Percentiles rank a stretch among this genome's conserved stretches.
phyloP scores from a whole-genome alignment of 2,329 filamentous ascomycete species.

The Fusarium dimerum region DNA sequence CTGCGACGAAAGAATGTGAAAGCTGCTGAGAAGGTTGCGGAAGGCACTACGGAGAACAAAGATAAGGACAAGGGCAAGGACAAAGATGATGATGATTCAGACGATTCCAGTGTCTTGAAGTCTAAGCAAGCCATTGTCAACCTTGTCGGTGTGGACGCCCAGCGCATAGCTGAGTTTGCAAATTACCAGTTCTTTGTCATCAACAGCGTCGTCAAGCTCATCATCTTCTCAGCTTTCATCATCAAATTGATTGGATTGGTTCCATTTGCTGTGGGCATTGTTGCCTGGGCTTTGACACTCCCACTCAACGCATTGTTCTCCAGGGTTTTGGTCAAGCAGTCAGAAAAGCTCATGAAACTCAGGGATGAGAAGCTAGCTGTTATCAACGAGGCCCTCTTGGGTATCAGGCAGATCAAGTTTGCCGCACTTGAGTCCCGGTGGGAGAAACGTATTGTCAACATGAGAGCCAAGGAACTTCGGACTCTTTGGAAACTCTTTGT shows the following conservation, averaged over 20 bases:
- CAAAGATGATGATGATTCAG: constrained; percentile 48
- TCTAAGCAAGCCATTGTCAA: constrained; percentile 74
- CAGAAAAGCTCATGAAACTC: constrained; percentile 73
- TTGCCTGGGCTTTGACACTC: constrained; percentile 62
- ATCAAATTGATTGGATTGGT: constrained; percentile 72
- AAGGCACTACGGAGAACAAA: constrained; percentile 32
- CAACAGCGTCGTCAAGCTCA: constrained; percentile 61
- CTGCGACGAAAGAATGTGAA: constrained; percentile 78
- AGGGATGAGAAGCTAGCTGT: constrained; percentile 75
- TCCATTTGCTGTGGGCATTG: constrained; percentile 64
- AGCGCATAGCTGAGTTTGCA: constrained; percentile 69
- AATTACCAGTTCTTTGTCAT: constrained; percentile 66
- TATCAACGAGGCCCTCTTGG: constrained; percentile 74
- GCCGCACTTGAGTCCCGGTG: constrained; percentile 74
- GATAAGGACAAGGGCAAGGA: constrained; percentile 48
- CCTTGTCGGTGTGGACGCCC: constrained; percentile 74
- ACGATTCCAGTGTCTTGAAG: constrained; percentile 35
- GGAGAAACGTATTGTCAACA: constrained; percentile 66
- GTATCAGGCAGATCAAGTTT: constrained; percentile 85
- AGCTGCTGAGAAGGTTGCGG: constrained; percentile 51
- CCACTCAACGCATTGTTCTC: constrained; percentile 70
- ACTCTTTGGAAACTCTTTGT: constrained; percentile 68
- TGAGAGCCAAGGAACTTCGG: constrained; percentile 65
- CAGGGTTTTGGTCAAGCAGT: constrained; percentile 63
- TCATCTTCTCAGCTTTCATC: constrained; percentile 67